These are phyloP conservation scores for Sanghuangporus baumii DNA, from an alignment of 1,284 basidiomycete genomes.

Conservation along the genomic window DNA sequence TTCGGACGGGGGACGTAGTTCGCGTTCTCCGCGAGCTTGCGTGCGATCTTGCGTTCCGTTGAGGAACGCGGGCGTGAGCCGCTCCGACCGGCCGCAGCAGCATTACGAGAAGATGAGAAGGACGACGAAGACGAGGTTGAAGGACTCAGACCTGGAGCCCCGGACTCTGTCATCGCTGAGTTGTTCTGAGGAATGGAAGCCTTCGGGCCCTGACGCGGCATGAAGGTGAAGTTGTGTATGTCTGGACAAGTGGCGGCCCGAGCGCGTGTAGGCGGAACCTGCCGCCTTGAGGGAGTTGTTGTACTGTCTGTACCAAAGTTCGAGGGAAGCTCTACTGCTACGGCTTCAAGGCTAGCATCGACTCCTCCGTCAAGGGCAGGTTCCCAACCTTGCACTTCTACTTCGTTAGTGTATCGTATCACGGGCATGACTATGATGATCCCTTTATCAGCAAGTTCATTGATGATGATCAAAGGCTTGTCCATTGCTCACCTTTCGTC, in stretches of 20 bases:
- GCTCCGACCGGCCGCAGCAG: constrained; percentile 3
- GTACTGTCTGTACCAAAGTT: not conserved
- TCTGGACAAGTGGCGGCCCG: not conserved
- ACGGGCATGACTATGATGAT: not conserved
- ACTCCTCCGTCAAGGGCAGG: not conserved
- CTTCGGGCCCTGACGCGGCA: not conserved
- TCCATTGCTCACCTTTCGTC: not conserved
- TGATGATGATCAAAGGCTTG: not conserved
- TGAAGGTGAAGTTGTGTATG: not conserved
- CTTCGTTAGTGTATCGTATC: not conserved
- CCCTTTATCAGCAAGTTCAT: not conserved
- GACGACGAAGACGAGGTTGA: not conserved
- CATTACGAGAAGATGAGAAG: not conserved
- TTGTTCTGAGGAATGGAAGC: not conserved
- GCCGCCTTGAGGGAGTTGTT: constrained; percentile 1
- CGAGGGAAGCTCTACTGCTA: not conserved
- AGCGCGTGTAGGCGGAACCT: constrained; percentile 2
- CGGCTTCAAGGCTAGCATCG: not conserved
- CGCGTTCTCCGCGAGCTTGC: constrained; percentile 35
- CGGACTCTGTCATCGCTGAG: not conserved
- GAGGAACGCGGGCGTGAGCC: constrained; percentile 7
- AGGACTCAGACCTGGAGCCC: not conserved
- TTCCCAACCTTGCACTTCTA: constrained; percentile 14
- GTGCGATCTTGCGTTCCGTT: constrained; percentile 20
- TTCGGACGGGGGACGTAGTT: constrained; percentile 77